A percentile compares a stretch with the other conserved stretches of the same genome.
These are phyloP conservation scores for Jaltomata sinuosa DNA, from an alignment of 257 asterid genomes.

Conservation along the genomic window DNA sequence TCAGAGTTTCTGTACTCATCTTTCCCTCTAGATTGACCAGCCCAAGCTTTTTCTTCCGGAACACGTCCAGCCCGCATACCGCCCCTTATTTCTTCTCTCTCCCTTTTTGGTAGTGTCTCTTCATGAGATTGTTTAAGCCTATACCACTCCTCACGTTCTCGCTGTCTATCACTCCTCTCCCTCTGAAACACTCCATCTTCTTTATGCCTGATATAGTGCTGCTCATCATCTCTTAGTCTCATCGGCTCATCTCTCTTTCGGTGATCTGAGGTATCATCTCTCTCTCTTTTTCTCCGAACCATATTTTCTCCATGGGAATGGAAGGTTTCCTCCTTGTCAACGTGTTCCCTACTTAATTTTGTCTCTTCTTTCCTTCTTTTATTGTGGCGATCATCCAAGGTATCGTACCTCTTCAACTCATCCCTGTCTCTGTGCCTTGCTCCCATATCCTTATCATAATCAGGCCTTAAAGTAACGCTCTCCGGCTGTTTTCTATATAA, in stretches of 20 bases:
- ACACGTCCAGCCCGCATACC: constrained; percentile 51
- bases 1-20: constrained; percentile 60
- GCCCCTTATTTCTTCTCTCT: constrained; percentile 58
- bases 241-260: constrained; percentile 60
- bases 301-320: constrained; percentile 53
- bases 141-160: constrained; percentile 87
- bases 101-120: constrained; percentile 55
- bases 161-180: constrained; percentile 68
- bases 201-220: constrained; percentile 54
- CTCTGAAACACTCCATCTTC: constrained; percentile 54
- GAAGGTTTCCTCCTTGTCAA: constrained; percentile 48
- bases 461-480: constrained; percentile 47
- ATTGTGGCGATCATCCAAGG: constrained; percentile 42
- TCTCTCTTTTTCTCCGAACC: constrained; percentile 70
- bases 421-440: constrained; percentile 59
- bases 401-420: constrained; percentile 42
- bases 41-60: constrained; percentile 63
- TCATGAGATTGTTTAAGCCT: constrained; percentile 55
- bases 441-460: constrained; percentile 46
- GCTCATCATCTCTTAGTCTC: constrained; percentile 56
- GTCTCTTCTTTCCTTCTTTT: constrained; percentile 74
- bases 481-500: constrained; percentile 54
- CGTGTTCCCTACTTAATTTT: constrained; percentile 35
- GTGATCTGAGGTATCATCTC: constrained; percentile 68
- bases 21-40: constrained; percentile 56